phyloP scores from a whole-genome alignment of 768 basidiomycete species.

The Mycena capillaripes region DNA sequence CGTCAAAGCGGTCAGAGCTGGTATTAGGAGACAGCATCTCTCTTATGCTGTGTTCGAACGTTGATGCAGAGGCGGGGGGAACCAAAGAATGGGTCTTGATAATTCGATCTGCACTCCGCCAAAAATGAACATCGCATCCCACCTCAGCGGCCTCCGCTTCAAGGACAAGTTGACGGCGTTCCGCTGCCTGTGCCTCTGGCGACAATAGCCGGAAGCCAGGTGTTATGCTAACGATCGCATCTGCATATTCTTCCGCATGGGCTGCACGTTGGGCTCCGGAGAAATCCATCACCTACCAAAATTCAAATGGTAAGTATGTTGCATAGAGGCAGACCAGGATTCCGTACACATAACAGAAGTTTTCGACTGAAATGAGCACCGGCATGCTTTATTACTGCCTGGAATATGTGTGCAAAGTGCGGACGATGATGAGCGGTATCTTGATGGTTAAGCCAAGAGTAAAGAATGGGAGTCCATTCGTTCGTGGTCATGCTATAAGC shows the following conservation, averaged over 20 bases:
- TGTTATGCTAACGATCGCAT: constrained; percentile 3
- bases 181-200: not conserved
- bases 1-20: constrained; percentile 1
- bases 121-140: constrained; percentile 42
- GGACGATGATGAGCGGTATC: no score
- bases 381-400: no score
- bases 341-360: no score
- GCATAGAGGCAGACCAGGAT: no score
- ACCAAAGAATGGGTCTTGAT: constrained; percentile 27
- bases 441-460: no score
- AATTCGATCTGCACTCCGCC: constrained; percentile 29
- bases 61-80: not conserved
- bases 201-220: constrained; percentile 9
- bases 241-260: constrained; percentile 37
- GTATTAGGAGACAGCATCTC: constrained; percentile 1
- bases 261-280: constrained; percentile 31
- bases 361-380: no score
- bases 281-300: constrained; percentile 37
- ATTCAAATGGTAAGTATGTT: no score
- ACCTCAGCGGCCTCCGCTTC: constrained; percentile 31
- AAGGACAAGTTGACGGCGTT: constrained; percentile 16
- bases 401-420: no score
- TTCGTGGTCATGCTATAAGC: no score
- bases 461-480: no score
- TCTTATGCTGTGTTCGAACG: constrained; percentile 26